These are phyloP conservation scores for Sporothrix schenckii DNA, from an alignment of 2,329 filamentous ascomycete species.

Conservation along the genomic window DNA sequence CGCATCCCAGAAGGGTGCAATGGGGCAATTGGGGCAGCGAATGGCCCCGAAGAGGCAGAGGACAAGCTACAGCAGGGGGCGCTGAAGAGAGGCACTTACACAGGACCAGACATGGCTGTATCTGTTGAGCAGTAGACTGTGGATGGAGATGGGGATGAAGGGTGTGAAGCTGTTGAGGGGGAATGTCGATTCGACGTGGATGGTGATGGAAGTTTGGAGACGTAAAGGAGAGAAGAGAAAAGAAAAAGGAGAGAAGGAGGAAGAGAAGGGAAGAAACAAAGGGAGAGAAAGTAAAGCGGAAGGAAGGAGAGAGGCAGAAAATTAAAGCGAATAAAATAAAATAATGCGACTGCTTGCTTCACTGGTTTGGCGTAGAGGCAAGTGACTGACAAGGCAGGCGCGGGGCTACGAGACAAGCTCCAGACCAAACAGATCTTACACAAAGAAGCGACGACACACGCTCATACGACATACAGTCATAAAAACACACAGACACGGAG, in stretches of 20 bases:
- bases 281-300: slow-evolving; percentile 13
- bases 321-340: slow-evolving; percentile 33
- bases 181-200: slow-evolving; percentile 6
- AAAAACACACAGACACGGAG: slow-evolving; percentile 19
- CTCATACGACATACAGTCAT: background rate
- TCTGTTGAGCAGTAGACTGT: slow-evolving; percentile 23
- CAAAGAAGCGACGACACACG: slow-evolving; percentile 7
- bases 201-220: slow-evolving; percentile 13
- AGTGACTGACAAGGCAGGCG: slow-evolving; percentile 25
- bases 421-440: background rate
- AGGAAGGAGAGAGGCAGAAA: slow-evolving; percentile 20
- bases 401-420: slow-evolving; percentile 17
- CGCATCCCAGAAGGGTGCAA: background rate
- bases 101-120: slow-evolving; percentile 63
- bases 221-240: background rate
- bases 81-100: slow-evolving; percentile 57
- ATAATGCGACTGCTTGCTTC: slow-evolving; percentile 25
- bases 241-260: background rate
- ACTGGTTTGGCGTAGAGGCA: slow-evolving; percentile 16
- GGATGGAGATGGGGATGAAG: background rate
- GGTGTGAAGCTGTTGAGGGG: background rate
- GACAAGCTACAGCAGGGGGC: slow-evolving; percentile 17
- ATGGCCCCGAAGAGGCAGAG: slow-evolving; percentile 17
- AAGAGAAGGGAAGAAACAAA: slow-evolving; percentile 1
- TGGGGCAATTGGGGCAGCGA: background rate